These are phyloP conservation scores for Cyamopsis tetragonoloba DNA, from an alignment of 306 rosid genomes.

Conservation along the genomic window DNA sequence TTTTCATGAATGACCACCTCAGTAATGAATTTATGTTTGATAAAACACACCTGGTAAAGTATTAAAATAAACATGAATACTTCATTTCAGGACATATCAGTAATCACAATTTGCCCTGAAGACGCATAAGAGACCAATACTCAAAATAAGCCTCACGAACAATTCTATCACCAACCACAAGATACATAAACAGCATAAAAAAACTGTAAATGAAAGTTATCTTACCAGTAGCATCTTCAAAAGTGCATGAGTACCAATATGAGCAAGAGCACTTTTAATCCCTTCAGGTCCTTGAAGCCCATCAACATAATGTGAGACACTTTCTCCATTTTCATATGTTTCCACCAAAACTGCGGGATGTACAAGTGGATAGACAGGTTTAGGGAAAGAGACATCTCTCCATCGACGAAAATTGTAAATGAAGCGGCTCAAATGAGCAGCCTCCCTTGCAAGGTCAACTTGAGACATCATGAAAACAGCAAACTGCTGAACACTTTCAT, in stretches of 20 bases:
- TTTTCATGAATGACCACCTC: too few species aligned
- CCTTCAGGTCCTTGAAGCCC: slow-evolving; percentile 65
- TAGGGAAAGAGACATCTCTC: slow-evolving; percentile 88
- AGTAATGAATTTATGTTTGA: neutral
- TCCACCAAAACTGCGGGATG: slow-evolving; percentile 89
- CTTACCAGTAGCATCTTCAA: slow-evolving; percentile 84
- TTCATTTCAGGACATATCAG: neutral
- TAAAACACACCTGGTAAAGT: neutral
- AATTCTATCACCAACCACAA: slow-evolving; percentile 11
- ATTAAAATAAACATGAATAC: neutral
- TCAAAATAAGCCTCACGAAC: neutral
- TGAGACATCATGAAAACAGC: slow-evolving; percentile 91
- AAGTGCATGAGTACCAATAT: slow-evolving; percentile 86
- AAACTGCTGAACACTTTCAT: slow-evolving; percentile 88
- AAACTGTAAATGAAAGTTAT: neutral
- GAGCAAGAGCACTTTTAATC: slow-evolving; percentile 72
- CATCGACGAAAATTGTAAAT: slow-evolving; percentile 75
- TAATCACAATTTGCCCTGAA: neutral
- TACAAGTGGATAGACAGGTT: slow-evolving; percentile 84
- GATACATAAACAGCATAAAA: neutral
- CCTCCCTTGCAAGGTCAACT: slow-evolving; percentile 93
- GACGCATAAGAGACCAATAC: neutral
- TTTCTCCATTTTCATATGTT: slow-evolving; percentile 77
- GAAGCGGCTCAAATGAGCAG: slow-evolving; percentile 88
- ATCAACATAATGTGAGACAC: slow-evolving; percentile 78